Evolutionary conservation across 164 flowering plant genomes (phyloP).

Genomic region (Vitis labrusca): DNA sequence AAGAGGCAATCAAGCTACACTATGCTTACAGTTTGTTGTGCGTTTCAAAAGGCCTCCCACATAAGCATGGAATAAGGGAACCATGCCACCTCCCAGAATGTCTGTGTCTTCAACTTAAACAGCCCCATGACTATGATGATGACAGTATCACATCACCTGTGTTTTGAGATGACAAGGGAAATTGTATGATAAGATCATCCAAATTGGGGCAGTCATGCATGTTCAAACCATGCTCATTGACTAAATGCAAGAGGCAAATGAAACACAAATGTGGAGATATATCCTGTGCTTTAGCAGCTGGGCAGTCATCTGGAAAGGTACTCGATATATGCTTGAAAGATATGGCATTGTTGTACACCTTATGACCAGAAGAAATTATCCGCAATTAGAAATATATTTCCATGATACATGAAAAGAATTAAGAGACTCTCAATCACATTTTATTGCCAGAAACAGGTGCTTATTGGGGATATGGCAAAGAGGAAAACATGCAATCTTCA

Average conservation of each 20-base stretch:
- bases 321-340: conserved; percentile 38
- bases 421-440: too few species aligned
- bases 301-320: conserved; percentile 30
- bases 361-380: background rate
- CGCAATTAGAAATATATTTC: background rate
- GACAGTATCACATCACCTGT: too few species aligned
- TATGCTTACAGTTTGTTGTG: too few species aligned
- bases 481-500: too few species aligned
- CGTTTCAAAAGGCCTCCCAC: too few species aligned
- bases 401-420: background rate
- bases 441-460: too few species aligned
- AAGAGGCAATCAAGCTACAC: too few species aligned
- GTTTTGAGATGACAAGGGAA: conserved; percentile 21
- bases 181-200: conserved; percentile 58
- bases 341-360: conserved; percentile 19
- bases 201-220: conserved; percentile 43
- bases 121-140: too few species aligned
- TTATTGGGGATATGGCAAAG: too few species aligned
- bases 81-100: too few species aligned
- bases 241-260: conserved; percentile 79
- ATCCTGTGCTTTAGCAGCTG: conserved; percentile 30
- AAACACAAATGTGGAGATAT: conserved; percentile 83
- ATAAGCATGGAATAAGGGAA: too few species aligned
- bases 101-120: too few species aligned
- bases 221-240: conserved; percentile 67